These are phyloP conservation scores for Plicaturopsis crispa DNA, from an alignment of 768 basidiomycete species.

Conservation along the genomic window DNA sequence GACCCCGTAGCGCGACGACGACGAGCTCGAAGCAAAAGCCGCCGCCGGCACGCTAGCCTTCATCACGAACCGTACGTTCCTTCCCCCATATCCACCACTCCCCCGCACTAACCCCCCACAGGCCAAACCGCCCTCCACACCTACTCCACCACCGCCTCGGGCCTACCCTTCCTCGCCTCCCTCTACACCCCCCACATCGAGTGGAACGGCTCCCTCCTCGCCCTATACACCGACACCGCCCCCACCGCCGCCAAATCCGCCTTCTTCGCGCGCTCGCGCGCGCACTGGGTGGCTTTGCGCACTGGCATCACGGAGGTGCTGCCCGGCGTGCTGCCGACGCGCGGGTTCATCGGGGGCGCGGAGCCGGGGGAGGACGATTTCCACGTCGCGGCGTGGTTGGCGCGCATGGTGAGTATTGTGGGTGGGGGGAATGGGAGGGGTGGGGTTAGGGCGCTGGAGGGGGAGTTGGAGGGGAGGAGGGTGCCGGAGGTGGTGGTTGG, in stretches of 20 bases:
- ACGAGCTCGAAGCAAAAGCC: slow-evolving; percentile 33
- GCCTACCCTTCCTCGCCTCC: slow-evolving; percentile 26
- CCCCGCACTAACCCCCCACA: slow-evolving; percentile 9
- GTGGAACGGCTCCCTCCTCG: slow-evolving; percentile 30
- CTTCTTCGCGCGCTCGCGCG: slow-evolving; percentile 31
- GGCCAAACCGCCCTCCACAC: slow-evolving; percentile 36
- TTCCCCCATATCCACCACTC: background rate
- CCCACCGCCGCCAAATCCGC: slow-evolving; percentile 23
- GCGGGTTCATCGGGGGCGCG: slow-evolving; percentile 40
- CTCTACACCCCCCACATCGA: slow-evolving; percentile 38
- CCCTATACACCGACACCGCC: slow-evolving; percentile 32
- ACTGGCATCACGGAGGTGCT: slow-evolving; percentile 32
- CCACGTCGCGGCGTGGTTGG: slow-evolving; percentile 47
- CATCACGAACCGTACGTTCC: slow-evolving; percentile 30
- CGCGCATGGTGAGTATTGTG: slow-evolving; percentile 31
- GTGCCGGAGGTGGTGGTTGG: slow-evolving; percentile 28
- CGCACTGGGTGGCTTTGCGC: slow-evolving; percentile 30
- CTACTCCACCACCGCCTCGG: slow-evolving; percentile 23
- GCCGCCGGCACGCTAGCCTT: slow-evolving; percentile 25
- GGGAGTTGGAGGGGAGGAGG: slow-evolving; percentile 26
- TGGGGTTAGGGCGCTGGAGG: slow-evolving; percentile 29
- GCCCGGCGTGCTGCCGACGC: slow-evolving; percentile 29
- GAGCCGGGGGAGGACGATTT: slow-evolving; percentile 46
- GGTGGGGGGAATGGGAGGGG: slow-evolving; percentile 30
- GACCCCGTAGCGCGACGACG: slow-evolving; percentile 32